These are phyloP conservation scores for Phytophthora capsici DNA, from an alignment of 352 stramenopile species.

Conservation along the genomic window DNA sequence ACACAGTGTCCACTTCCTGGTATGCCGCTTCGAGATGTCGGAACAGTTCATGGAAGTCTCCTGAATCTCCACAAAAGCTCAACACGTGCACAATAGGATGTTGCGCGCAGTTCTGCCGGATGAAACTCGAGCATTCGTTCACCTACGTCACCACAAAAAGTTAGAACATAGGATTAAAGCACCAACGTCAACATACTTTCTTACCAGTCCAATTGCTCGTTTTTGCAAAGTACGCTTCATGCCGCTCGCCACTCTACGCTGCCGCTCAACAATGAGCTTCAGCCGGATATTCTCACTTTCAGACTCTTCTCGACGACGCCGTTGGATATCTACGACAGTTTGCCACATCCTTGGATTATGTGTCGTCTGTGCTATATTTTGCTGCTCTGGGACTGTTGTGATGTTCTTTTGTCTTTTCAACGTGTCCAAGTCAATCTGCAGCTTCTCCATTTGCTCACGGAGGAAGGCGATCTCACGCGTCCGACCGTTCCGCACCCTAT, in stretches of 20 bases:
- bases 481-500: slow-evolving; percentile 31
- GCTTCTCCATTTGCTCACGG: slow-evolving; percentile 38
- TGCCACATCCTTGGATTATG: slow-evolving; percentile 23
- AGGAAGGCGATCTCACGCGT: slow-evolving; percentile 46
- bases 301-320: slow-evolving; percentile 30
- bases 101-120: slow-evolving; percentile 1
- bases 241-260: slow-evolving; percentile 17
- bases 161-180: not conserved
- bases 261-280: slow-evolving; percentile 44
- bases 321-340: slow-evolving; percentile 27
- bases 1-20: slow-evolving; percentile 29
- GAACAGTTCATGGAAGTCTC: slow-evolving; percentile 27
- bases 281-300: slow-evolving; percentile 51
- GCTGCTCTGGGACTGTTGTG: not conserved
- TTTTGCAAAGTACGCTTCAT: slow-evolving; percentile 14
- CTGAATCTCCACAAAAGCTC: slow-evolving; percentile 12
- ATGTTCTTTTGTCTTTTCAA: slow-evolving; percentile 6
- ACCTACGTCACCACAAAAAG: slow-evolving; percentile 6
- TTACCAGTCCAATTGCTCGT: slow-evolving; percentile 13
- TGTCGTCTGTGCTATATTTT: not conserved
- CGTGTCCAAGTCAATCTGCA: slow-evolving; percentile 19
- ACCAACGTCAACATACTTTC: not conserved
- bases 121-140: slow-evolving; percentile 23
- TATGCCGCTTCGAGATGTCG: slow-evolving; percentile 28
- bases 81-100: slow-evolving; percentile 19